Evolutionary conservation across 202 grass and related monocot species (phyloP).

Genomic region (Eragrostis tef): DNA sequence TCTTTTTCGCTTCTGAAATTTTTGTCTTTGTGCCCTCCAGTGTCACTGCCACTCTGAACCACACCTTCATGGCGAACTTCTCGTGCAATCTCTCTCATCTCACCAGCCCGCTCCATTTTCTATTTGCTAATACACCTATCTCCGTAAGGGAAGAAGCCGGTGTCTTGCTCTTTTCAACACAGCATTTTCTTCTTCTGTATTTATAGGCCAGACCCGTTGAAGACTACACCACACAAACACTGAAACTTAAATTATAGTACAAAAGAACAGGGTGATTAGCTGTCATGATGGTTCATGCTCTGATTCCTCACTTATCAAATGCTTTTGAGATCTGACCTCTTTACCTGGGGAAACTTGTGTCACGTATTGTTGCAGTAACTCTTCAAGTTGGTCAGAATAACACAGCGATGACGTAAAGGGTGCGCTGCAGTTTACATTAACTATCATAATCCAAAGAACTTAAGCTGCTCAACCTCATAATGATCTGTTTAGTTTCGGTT

Average conservation of each 20-base stretch:
- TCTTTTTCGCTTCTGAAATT: background rate
- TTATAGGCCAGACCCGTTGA: slow-evolving; percentile 46
- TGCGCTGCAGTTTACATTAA: background rate
- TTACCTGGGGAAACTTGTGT: background rate
- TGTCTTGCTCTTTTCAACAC: slow-evolving; percentile 29
- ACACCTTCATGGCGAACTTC: slow-evolving; percentile 29
- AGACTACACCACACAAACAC: slow-evolving; percentile 34
- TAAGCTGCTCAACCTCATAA: background rate
- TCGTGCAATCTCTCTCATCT: slow-evolving; percentile 19
- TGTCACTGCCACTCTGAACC: slow-evolving; percentile 15
- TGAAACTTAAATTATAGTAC: slow-evolving; percentile 3
- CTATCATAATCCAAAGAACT: background rate
- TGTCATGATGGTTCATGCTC: background rate
- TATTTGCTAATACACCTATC: background rate
- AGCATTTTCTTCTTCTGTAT: slow-evolving; percentile 27
- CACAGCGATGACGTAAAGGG: background rate
- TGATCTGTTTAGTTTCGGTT: background rate
- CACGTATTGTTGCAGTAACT: background rate
- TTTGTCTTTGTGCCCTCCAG: slow-evolving; percentile 13
- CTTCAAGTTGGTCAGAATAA: background rate
- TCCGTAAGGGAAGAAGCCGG: background rate
- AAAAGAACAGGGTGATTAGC: slow-evolving; percentile 7
- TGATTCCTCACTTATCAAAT: slow-evolving; percentile 29
- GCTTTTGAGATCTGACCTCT: slow-evolving; percentile 36
- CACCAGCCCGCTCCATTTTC: slow-evolving; percentile 23